Conservation (phyloP, 352 stramenopile genomes). For the Lagenidium giganteum region DNA sequence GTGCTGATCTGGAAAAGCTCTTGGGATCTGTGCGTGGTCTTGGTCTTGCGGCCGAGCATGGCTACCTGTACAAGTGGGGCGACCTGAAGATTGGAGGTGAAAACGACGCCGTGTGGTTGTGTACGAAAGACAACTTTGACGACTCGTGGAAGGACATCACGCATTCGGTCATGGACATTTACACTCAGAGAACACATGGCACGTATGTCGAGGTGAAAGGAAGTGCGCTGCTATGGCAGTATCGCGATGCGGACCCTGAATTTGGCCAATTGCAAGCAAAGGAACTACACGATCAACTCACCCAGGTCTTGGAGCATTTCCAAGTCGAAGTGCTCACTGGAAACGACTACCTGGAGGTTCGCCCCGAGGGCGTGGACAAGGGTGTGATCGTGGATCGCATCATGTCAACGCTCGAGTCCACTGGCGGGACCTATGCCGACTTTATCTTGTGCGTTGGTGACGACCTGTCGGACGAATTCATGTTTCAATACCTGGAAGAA, state of each 20-base stretch:
- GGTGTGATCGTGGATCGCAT: slow-evolving; percentile 96
- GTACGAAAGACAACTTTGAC: slow-evolving; percentile 89
- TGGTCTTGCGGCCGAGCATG: slow-evolving; percentile 97
- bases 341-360: slow-evolving; percentile 90
- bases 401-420: slow-evolving; percentile 87
- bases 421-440: slow-evolving; percentile 82
- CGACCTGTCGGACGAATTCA: slow-evolving; percentile 98
- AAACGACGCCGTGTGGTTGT: slow-evolving; percentile 64
- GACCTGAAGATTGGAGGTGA: slow-evolving; percentile 23
- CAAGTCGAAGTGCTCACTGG: slow-evolving; percentile 92
- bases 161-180: slow-evolving; percentile 98
- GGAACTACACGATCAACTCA: slow-evolving; percentile 97
- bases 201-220: slow-evolving; percentile 99
- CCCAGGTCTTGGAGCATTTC: slow-evolving; percentile 93
- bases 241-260: slow-evolving; percentile 97
- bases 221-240: slow-evolving; percentile 99
- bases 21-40: slow-evolving; percentile 93
- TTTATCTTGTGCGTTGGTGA: slow-evolving; percentile 98
- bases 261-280: slow-evolving; percentile 98
- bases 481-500: slow-evolving; percentile 91
- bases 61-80: slow-evolving; percentile 98
- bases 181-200: slow-evolving; percentile 97
- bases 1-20: slow-evolving; percentile 90
- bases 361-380: slow-evolving; percentile 98
- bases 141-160: slow-evolving; percentile 97